Percentiles rank a stretch among this genome's conserved stretches.
phyloP scores from a whole-genome alignment of 208 protist genomes.

The Acanthamoeba divionensis region DNA sequence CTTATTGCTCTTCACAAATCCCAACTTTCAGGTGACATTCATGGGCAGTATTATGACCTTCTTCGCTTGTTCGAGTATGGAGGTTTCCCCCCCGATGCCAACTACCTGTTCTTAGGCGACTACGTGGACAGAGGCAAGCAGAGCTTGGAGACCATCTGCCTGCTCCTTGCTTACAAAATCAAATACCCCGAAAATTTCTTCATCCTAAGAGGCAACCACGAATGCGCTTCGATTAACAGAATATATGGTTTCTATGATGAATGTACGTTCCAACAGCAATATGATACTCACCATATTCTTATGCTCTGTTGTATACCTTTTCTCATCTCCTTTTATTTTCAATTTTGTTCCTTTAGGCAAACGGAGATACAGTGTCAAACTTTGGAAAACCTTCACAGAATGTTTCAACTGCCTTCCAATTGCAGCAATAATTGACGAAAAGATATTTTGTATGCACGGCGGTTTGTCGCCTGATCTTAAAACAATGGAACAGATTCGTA shows the following conservation, averaged over 20 bases:
- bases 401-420: conserved; percentile 98
- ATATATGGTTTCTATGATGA: conserved; percentile 99
- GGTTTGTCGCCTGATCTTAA: conserved; percentile 95
- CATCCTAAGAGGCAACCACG: conserved; percentile 98
- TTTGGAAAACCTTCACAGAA: conserved; percentile 98
- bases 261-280: conserved; percentile 77
- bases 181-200: conserved; percentile 95
- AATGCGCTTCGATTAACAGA: conserved; percentile 95
- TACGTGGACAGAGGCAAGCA: conserved; percentile 99
- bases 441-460: conserved; percentile 98
- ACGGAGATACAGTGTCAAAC: conserved; percentile 94
- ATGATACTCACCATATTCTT: neutral
- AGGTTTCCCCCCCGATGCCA: conserved; percentile 96
- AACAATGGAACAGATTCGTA: conserved; percentile 93
- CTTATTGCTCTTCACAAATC: no score
- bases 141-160: conserved; percentile 94
- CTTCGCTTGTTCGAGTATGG: conserved; percentile 98
- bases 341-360: conserved; percentile 76
- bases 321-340: neutral
- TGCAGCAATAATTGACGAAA: conserved; percentile 97
- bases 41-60: conserved; percentile 99
- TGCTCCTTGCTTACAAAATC: conserved; percentile 83
- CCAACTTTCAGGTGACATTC: conserved; percentile 93
- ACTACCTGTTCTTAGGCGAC: conserved; percentile 99
- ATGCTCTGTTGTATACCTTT: neutral